phyloP scores from a whole-genome alignment of 148 eudicot species.

The Spergularia marina region DNA sequence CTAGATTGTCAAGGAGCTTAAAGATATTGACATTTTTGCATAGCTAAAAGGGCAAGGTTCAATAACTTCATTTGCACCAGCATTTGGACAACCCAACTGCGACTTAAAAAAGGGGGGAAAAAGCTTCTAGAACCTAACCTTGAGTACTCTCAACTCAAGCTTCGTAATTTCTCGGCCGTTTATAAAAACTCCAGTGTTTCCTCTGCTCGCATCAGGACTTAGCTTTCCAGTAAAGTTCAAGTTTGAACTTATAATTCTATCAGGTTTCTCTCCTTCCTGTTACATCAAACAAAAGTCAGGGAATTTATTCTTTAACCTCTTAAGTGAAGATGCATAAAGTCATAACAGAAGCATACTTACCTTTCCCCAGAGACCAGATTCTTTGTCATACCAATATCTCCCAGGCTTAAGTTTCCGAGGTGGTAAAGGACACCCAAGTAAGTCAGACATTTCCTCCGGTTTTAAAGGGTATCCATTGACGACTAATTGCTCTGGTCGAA shows the following conservation, averaged over 20 bases:
- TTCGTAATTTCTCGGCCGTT: slow-evolving; percentile 94
- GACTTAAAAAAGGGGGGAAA: background rate
- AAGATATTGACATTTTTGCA: background rate
- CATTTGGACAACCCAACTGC: background rate
- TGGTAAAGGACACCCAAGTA: slow-evolving; percentile 80
- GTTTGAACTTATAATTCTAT: slow-evolving; percentile 79
- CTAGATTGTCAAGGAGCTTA: background rate
- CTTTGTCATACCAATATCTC: slow-evolving; percentile 93
- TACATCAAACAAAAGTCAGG: slow-evolving; percentile 25
- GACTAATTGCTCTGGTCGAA: slow-evolving; percentile 84
- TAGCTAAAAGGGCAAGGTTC: background rate
- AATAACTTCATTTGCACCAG: background rate
- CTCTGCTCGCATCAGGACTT: slow-evolving; percentile 77
- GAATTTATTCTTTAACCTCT: background rate
- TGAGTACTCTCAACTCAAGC: slow-evolving; percentile 80
- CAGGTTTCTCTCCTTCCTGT: slow-evolving; percentile 97
- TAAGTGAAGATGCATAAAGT: background rate
- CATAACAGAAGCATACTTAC: slow-evolving; percentile 32
- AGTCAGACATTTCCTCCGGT: slow-evolving; percentile 91
- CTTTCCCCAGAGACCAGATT: slow-evolving; percentile 97
- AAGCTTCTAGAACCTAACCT: slow-evolving; percentile 44
- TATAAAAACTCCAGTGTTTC: slow-evolving; percentile 88
- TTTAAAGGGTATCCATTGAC: slow-evolving; percentile 82
- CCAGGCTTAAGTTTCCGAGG: slow-evolving; percentile 89
- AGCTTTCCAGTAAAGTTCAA: slow-evolving; percentile 84